Conservation (phyloP, 257 asterid genomes). For the Verbascum thapsus region DNA sequence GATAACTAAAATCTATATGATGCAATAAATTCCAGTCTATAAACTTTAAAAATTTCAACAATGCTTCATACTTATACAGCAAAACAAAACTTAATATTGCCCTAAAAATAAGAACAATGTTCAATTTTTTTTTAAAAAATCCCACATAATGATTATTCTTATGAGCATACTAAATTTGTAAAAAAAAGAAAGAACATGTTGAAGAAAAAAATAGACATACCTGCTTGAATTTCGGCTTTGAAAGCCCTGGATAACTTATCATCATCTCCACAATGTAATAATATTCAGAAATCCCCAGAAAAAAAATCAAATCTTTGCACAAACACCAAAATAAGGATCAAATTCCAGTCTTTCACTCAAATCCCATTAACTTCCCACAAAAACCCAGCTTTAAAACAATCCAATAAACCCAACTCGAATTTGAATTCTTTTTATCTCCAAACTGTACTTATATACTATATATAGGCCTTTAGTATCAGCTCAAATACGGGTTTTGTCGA, state of each 20-base stretch:
- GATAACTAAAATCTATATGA: neutral
- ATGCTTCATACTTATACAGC: neutral
- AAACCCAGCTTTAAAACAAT: neutral
- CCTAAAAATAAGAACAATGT: neutral
- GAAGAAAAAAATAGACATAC: slow-evolving; percentile 30
- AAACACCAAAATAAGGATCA: neutral
- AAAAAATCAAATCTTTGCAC: neutral
- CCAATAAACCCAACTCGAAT: slow-evolving; percentile 8
- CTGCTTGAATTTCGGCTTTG: slow-evolving; percentile 58
- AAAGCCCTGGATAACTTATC: slow-evolving; percentile 51
- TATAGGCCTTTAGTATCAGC: slow-evolving; percentile 1
- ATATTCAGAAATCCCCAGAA: neutral
- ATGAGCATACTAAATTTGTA: neutral
- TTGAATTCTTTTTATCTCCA: slow-evolving; percentile 6
- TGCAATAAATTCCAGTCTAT: neutral
- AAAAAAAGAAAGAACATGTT: neutral
- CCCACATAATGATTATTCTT: neutral
- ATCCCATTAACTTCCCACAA: slow-evolving; percentile 5
- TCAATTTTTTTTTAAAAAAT: too few relatives aligned
- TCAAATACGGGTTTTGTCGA: neutral
- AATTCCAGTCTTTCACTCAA: slow-evolving; percentile 9
- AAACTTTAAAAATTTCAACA: neutral
- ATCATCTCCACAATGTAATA: slow-evolving; percentile 45
- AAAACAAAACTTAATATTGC: neutral
- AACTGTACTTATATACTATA: neutral